phyloP scores from a whole-genome alignment of 495 filamentous ascomycete species.

The Talaromyces proteolyticus region DNA sequence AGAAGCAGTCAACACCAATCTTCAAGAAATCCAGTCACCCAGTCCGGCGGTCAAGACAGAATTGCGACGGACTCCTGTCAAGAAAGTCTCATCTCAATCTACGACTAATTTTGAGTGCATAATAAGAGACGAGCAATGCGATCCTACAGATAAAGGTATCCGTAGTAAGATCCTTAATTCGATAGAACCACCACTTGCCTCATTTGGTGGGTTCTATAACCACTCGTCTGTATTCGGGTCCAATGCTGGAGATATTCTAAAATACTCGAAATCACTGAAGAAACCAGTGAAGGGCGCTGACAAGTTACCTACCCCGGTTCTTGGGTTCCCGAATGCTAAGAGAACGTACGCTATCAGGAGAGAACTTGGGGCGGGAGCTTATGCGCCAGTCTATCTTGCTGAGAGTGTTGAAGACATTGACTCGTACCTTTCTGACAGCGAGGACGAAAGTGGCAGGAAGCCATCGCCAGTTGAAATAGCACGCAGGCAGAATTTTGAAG shows the following conservation, averaged over 20 bases:
- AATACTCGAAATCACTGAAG: slow-evolving; percentile 61
- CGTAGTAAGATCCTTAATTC: slow-evolving; percentile 67
- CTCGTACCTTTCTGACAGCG: slow-evolving; percentile 26
- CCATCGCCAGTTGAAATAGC: slow-evolving; percentile 8
- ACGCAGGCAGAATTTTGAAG: slow-evolving; percentile 58
- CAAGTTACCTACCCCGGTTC: slow-evolving; percentile 48
- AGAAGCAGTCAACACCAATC: slow-evolving; percentile 21
- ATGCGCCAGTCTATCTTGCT: slow-evolving; percentile 88
- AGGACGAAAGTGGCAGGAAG: slow-evolving; percentile 13
- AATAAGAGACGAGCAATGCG: slow-evolving; percentile 78
- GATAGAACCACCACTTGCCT: slow-evolving; percentile 61
- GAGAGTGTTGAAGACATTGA: slow-evolving; percentile 57
- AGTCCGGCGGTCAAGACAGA: slow-evolving; percentile 49
- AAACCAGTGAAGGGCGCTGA: slow-evolving; percentile 54
- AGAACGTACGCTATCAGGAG: slow-evolving; percentile 69
- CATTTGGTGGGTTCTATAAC: slow-evolving; percentile 73
- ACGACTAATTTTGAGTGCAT: slow-evolving; percentile 38
- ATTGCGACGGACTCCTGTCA: slow-evolving; percentile 65
- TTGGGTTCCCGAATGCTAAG: slow-evolving; percentile 57
- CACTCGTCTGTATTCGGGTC: slow-evolving; percentile 52
- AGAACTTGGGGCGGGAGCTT: slow-evolving; percentile 91
- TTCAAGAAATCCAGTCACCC: slow-evolving; percentile 29
- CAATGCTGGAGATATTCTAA: slow-evolving; percentile 67
- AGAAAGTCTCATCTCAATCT: slow-evolving; percentile 45
- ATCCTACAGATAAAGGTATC: slow-evolving; percentile 72